Percentiles rank a stretch among this genome's conserved stretches.
Conservation (phyloP, 768 basidiomycete genomes). For the Leucosporidium yakuticum region DNA sequence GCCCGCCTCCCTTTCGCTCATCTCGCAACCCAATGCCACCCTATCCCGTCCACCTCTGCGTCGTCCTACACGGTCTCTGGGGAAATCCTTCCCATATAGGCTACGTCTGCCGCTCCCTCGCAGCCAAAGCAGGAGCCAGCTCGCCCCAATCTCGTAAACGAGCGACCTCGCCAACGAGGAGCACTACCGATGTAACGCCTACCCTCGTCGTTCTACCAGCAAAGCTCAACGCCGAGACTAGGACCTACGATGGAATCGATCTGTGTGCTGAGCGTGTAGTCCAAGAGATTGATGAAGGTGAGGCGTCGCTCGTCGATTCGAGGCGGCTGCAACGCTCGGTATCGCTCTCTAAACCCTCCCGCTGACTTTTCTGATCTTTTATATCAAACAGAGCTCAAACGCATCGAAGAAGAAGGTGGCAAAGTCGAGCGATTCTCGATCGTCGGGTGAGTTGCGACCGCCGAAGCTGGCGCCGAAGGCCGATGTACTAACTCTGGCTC, state of each 20-base stretch:
- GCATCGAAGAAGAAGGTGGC: conserved; percentile 45
- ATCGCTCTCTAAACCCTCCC: no score
- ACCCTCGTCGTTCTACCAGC: background rate
- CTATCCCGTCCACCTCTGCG: conserved; percentile 26
- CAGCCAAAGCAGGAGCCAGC: background rate
- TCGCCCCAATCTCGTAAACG: background rate
- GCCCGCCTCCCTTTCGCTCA: no score
- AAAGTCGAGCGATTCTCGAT: conserved; percentile 48
- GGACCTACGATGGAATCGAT: conserved; percentile 8
- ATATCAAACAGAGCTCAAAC: background rate
- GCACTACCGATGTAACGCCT: background rate
- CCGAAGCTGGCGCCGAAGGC: background rate
- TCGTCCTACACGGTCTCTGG: conserved; percentile 46
- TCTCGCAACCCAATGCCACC: background rate
- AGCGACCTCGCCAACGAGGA: background rate
- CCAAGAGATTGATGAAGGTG: conserved; percentile 6
- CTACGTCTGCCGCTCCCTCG: conserved; percentile 1
- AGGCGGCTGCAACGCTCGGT: no score
- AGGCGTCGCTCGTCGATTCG: background rate
- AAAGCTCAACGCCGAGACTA: background rate
- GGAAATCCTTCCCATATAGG: conserved; percentile 1
- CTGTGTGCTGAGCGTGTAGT: conserved; percentile 11
- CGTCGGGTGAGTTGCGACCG: conserved; percentile 17
- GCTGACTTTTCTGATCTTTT: no score
- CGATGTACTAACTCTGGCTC: background rate